A percentile compares a stretch with the other conserved stretches of the same genome.
phyloP scores from a whole-genome alignment of 306 rosid genomes.

The Fagus sylvatica region DNA sequence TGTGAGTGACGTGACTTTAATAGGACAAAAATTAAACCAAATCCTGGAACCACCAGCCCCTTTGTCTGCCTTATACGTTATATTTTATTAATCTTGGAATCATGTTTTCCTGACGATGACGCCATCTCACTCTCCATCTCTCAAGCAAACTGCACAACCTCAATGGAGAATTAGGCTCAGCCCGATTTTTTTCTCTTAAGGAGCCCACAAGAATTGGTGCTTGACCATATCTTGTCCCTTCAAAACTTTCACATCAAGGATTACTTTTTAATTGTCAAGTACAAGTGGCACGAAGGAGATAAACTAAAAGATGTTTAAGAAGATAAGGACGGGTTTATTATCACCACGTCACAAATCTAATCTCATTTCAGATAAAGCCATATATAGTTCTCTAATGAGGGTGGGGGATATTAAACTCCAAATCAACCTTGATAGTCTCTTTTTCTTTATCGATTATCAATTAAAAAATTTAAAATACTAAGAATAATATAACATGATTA shows the following conservation, averaged over 20 bases:
- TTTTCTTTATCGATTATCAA: not conserved
- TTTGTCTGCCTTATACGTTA: constrained; percentile 13
- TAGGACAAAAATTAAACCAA: constrained; percentile 22
- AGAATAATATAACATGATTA: too few relatives aligned
- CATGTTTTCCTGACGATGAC: not conserved
- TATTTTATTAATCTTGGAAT: not conserved
- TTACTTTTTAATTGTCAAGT: constrained; percentile 13
- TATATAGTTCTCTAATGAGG: constrained; percentile 26
- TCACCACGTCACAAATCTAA: constrained; percentile 48
- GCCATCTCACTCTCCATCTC: not conserved
- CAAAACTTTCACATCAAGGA: constrained; percentile 24
- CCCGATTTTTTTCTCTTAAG: not conserved
- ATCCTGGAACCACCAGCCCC: constrained; percentile 25
- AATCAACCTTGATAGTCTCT: too few relatives aligned
- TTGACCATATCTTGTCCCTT: constrained; percentile 29
- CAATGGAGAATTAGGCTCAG: not conserved
- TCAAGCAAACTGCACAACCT: not conserved
- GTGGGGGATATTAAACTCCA: too few relatives aligned
- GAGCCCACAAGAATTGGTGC: not conserved
- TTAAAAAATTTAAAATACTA: too few relatives aligned
- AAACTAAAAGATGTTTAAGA: constrained; percentile 26
- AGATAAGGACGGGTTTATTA: constrained; percentile 56
- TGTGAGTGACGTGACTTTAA: not conserved
- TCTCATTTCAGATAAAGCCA: constrained; percentile 35
- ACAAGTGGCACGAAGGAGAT: constrained; percentile 51